Base-by-base conservation (phyloP, 2,329 filamentous ascomycete genomes). In the Ilyonectria sp. region DNA sequence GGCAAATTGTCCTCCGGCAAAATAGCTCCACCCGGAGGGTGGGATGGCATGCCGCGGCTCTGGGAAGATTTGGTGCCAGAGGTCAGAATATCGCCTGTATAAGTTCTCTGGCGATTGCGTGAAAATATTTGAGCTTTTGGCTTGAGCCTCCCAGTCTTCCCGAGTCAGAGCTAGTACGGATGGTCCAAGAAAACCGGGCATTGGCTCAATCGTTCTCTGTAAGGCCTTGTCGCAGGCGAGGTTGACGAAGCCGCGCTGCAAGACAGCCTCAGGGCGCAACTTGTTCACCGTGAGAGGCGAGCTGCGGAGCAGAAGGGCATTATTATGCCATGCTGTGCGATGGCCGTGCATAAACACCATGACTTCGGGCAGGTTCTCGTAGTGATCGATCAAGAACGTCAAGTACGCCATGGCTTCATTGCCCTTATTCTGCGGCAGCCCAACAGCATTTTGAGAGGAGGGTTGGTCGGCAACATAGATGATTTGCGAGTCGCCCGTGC, bases 261-360 rank as follows among this genome's bases (percentile, higher is more conserved):
- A 21, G 26, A 63, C 53, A n/a, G 46, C 53, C 35, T 57, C 33
- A 10, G 60, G 46, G 6, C 35, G 60, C 35, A 63, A 26, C 46
- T 44, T 63, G 19, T 63, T 63, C 23, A 63, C 60, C 4, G 60
- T 53, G 26, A 57, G 46, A 11, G 53, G 11, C n/a, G 60, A 57
- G 35, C 60, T 63, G 46, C 60, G 60, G 33, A 15, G 43, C 4
- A 63, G 46, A 26, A 63, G 60, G 3, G 60, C 60, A 13, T 63
- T 63, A n/a, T 63, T 63, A 21, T 63, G 60, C 60, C 60, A 63
- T 13, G 60, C 19, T n/a, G 46, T 21, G n/a, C 60, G 53, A 31
- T 63, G 60, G n/a, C 35, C 60, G 29, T 63, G 60, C 60, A 63
- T 58, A 33, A 63, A 63, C 26, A 63, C 19, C 53, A 63, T 57